Percentiles rank a stretch among this genome's conserved stretches.
Evolutionary conservation across 176 grass and related monocot species (phyloP).

Genomic region (Rhynchospora breviuscula): DNA sequence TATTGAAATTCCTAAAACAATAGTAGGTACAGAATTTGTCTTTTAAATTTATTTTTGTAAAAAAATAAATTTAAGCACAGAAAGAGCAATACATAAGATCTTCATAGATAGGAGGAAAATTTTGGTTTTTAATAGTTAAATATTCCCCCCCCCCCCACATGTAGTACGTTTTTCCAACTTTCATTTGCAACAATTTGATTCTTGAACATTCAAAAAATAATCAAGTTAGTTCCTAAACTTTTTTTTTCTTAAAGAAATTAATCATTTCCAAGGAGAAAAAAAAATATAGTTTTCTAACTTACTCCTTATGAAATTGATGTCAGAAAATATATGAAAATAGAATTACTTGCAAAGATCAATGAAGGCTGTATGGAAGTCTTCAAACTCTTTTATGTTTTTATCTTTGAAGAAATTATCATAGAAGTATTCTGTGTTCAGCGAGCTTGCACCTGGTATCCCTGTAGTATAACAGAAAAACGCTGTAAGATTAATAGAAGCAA

Average conservation of each 20-base stretch:
- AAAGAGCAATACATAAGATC: not conserved
- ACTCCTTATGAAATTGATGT: not conserved
- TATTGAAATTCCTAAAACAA: not conserved
- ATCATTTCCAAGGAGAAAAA: not conserved
- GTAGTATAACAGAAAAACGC: not conserved
- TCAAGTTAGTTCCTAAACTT: too few relatives aligned
- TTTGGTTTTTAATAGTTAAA: not conserved
- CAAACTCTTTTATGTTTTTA: not conserved
- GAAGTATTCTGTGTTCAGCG: slow-evolving; percentile 27
- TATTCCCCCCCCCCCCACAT: too few relatives aligned
- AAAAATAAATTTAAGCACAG: too few relatives aligned
- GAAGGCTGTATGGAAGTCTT: slow-evolving; percentile 34
- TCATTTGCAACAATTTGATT: too few relatives aligned
- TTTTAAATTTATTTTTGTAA: too few relatives aligned
- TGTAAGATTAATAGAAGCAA: not conserved
- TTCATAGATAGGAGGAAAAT: not conserved
- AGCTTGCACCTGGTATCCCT: slow-evolving; percentile 39
- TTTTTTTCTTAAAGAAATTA: too few relatives aligned
- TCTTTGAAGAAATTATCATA: slow-evolving; percentile 37
- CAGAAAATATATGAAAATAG: not conserved
- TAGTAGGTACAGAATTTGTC: too few relatives aligned
- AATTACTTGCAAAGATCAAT: slow-evolving; percentile 69
- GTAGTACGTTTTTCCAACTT: too few relatives aligned
- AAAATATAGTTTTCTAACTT: too few relatives aligned
- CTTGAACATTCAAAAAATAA: too few relatives aligned